These are phyloP conservation scores for Aspergillus nidulans DNA, from an alignment of 495 filamentous ascomycete species.

Conservation along the genomic window DNA sequence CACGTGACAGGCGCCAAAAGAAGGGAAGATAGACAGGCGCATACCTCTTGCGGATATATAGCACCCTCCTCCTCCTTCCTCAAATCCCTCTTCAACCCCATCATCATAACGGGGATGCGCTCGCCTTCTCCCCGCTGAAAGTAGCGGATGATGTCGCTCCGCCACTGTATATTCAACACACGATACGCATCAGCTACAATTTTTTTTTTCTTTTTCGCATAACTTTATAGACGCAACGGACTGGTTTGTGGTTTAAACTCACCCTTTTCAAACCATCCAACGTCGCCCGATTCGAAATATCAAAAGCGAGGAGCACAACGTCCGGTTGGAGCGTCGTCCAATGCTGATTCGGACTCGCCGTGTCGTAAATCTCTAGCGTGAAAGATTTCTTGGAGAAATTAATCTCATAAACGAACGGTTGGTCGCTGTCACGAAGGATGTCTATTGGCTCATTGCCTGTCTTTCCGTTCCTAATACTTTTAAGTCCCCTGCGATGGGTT, in stretches of 20 bases:
- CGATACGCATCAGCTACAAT: not conserved
- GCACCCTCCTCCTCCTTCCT: constrained; percentile 64
- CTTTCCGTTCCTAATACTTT: constrained; percentile 17
- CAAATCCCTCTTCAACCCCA: constrained; percentile 81
- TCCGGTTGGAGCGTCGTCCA: constrained; percentile 71
- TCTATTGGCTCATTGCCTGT: constrained; percentile 13
- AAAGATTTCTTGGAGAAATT: constrained; percentile 62
- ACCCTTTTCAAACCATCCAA: constrained; percentile 61
- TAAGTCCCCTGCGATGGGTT: constrained; percentile 22
- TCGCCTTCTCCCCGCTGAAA: constrained; percentile 56
- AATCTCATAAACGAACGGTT: constrained; percentile 80
- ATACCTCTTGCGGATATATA: constrained; percentile 67
- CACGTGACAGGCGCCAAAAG: not conserved
- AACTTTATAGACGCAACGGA: too few relatives aligned
- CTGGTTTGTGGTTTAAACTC: constrained; percentile 21
- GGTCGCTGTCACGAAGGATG: constrained; percentile 66
- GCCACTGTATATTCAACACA: constrained; percentile 49
- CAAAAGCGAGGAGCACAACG: constrained; percentile 75
- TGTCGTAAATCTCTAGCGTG: constrained; percentile 76
- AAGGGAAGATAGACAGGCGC: not conserved
- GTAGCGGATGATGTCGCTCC: constrained; percentile 56
- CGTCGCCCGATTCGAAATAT: constrained; percentile 63
- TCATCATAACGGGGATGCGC: constrained; percentile 64
- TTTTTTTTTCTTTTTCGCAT: too few relatives aligned
- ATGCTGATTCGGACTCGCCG: constrained; percentile 61